Conservation (phyloP, 2,329 filamentous ascomycete genomes). For the Pseudogymnoascus sp. region DNA sequence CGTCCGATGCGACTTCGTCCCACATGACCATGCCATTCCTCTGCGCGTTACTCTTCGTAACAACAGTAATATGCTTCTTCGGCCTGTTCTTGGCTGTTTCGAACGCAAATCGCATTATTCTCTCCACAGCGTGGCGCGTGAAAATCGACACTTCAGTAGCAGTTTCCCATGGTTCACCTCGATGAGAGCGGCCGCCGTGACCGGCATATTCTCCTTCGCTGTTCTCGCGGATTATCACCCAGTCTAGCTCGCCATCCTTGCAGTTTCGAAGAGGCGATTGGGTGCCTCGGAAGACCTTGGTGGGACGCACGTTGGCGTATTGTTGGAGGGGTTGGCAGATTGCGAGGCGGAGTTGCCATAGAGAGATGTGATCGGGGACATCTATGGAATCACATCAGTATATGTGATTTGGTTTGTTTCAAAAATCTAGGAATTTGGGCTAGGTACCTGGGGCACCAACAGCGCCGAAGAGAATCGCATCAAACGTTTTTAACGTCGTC, state of each 20-base stretch:
- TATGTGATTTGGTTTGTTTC: neutral
- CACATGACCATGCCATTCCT: slow-evolving; percentile 60
- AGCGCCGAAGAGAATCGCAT: slow-evolving; percentile 52
- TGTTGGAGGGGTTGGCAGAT: slow-evolving; percentile 57
- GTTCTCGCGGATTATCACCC: slow-evolving; percentile 59
- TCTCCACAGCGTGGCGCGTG: slow-evolving; percentile 48
- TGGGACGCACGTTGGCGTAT: slow-evolving; percentile 58
- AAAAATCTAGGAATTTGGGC: neutral
- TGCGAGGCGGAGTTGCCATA: slow-evolving; percentile 55
- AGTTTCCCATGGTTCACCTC: slow-evolving; percentile 46
- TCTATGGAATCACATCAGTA: slow-evolving; percentile 28
- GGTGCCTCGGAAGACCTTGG: slow-evolving; percentile 48
- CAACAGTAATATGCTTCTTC: slow-evolving; percentile 50
- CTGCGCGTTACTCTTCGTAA: slow-evolving; percentile 59
- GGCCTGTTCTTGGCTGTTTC: slow-evolving; percentile 43
- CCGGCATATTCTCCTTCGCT: slow-evolving; percentile 57
- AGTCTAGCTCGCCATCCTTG: slow-evolving; percentile 44
- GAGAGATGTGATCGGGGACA: slow-evolving; percentile 57
- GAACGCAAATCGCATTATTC: slow-evolving; percentile 56
- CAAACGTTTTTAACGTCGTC: slow-evolving; percentile 43
- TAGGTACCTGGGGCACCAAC: slow-evolving; percentile 45
- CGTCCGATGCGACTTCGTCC: slow-evolving; percentile 50
- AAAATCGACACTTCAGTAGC: slow-evolving; percentile 57
- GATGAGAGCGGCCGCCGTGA: slow-evolving; percentile 51
- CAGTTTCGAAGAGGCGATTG: slow-evolving; percentile 43